Evolutionary conservation across 164 flowering plant genomes (phyloP), one percentile per base, ranked within the genome.

Genomic region (Chimonanthus salicifolius): DNA sequence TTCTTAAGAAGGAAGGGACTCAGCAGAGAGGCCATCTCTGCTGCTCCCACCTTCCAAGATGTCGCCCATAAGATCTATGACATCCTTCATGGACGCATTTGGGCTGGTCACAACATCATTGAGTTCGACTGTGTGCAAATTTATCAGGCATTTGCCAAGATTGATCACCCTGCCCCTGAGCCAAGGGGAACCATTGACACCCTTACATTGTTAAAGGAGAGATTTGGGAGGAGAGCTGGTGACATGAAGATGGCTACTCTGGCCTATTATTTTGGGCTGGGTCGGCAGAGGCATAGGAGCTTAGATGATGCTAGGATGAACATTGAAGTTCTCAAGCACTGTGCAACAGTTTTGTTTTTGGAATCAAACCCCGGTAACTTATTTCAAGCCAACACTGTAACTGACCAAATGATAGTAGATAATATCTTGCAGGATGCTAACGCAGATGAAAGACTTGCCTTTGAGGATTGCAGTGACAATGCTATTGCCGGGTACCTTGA

Each of bases 171-270:
- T 0, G 80, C 91, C 6, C 99, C 99, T 1, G 97, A 89, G 86
- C 97, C 98, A 0, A 87, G 81, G 69, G 97, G 88, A 3, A 84
- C 78, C 0, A 86, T 94, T 69, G 98, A 94, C 82, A 85, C 98
- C 0, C 76, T 92, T 79, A 76, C 83, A 0, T 71, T 92, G 80
- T 78, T 96, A 82, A 90, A 97, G 20, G 89, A 90, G 74, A 89
- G 70, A 64, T 96, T 96, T 69, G 99, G 99, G 33, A 88, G 95
- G 76, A 87, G 99, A 84, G 99, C 99, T 79, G 99, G 99, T 73
- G 80, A 96, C 75, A 96, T 96, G 99, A 96, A 96, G 98, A 88
- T 96, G 99, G 99, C 98, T 66, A 80, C 89, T 68, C 90, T 96
- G 47, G 99, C 99, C 6, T 79, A 87, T 3, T 96, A 96, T 73